These are phyloP conservation scores for Xylariaceae sp. DNA, from an alignment of 2,329 filamentous ascomycete genomes.

Conservation along the genomic window DNA sequence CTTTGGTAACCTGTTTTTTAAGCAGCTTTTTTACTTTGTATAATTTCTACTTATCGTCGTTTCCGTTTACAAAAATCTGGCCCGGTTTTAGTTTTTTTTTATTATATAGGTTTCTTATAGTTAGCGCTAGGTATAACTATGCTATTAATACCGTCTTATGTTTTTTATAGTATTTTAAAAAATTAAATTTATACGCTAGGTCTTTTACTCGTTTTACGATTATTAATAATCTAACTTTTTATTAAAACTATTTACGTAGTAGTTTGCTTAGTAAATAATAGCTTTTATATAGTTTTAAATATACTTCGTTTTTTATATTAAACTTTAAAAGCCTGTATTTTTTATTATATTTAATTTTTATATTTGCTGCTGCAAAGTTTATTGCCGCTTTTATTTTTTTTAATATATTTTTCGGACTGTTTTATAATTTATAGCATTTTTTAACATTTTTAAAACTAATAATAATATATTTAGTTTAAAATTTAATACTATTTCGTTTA, in stretches of 20 bases:
- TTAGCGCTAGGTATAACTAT: neutral
- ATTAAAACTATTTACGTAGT: neutral
- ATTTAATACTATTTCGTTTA: neutral
- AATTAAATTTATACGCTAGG: constrained; percentile 12
- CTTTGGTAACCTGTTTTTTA: too few relatives aligned
- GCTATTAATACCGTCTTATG: constrained; percentile 2
- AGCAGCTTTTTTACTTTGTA: too few relatives aligned
- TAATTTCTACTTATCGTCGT: too few relatives aligned
- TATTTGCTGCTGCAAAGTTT: neutral
- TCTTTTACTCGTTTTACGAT: neutral
- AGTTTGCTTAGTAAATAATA: constrained; percentile 4
- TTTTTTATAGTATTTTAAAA: constrained; percentile 4
- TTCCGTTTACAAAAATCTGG: too few relatives aligned
- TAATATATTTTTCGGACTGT: neutral
- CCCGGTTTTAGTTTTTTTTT: too few relatives aligned
- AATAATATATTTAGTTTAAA: constrained; percentile 7
- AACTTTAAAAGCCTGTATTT: constrained; percentile 7
- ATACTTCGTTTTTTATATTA: neutral
- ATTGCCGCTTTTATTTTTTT: neutral
- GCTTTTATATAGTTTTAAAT: constrained; percentile 2
- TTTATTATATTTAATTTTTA: constrained; percentile 7
- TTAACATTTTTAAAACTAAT: constrained; percentile 1
- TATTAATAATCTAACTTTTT: constrained; percentile 2
- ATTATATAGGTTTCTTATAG: too few relatives aligned
- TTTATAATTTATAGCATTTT: neutral